These are phyloP conservation scores for Fonsecaea pedrosoi DNA, from an alignment of 2,329 filamentous ascomycete species.

Conservation along the genomic window DNA sequence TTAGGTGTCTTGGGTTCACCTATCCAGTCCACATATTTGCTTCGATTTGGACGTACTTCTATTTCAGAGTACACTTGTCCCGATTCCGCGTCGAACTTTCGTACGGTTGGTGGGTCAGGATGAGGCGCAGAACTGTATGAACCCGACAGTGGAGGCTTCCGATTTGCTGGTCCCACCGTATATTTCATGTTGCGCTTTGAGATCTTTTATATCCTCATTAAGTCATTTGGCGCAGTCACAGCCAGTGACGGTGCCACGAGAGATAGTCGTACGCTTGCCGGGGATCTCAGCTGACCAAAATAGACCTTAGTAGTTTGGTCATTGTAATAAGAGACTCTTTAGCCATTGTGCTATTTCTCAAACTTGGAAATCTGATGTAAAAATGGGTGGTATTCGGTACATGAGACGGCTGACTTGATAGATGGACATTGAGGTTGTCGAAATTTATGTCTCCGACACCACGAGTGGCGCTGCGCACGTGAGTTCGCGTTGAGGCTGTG, in stretches of 20 bases:
- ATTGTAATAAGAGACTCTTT: slow-evolving; percentile 38
- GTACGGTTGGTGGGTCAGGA: slow-evolving; percentile 7
- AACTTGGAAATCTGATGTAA: no score
- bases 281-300: slow-evolving; percentile 4
- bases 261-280: not conserved
- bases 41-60: slow-evolving; percentile 26
- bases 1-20: slow-evolving; percentile 31
- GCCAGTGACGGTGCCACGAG: not conserved
- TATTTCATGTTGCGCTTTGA: not conserved
- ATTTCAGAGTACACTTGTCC: slow-evolving; percentile 37
- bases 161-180: not conserved
- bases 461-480: not conserved
- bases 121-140: not conserved
- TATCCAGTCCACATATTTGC: slow-evolving; percentile 36
- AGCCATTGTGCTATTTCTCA: slow-evolving; percentile 31
- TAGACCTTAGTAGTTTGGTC: slow-evolving; percentile 38
- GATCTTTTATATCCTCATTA: not conserved
- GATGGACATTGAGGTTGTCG: not conserved
- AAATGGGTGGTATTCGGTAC: not conserved
- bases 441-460: not conserved
- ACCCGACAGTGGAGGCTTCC: not conserved
- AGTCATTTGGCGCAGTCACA: not conserved
- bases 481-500: slow-evolving; percentile 6
- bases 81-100: slow-evolving; percentile 33
- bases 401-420: not conserved